Percentiles rank a stretch among this genome's conserved stretches.
Conservation (phyloP, 2,329 filamentous ascomycete genomes). For the Camillea tinctor region DNA sequence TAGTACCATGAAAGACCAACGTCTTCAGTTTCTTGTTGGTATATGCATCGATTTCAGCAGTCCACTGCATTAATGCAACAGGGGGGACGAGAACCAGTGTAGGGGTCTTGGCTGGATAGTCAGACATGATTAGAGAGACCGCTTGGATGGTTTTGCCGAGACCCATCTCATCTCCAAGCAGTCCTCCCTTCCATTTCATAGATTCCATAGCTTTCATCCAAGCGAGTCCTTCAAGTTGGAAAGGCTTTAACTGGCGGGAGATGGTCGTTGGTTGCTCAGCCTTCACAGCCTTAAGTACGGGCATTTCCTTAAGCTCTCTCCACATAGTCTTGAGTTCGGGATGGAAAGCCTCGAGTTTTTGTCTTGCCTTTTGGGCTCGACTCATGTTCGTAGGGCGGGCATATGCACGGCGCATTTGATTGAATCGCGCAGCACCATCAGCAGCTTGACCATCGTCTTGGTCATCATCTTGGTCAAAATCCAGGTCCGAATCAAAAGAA, state of each 20-base stretch:
- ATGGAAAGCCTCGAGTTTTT: conserved; percentile 71
- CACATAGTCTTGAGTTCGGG: conserved; percentile 84
- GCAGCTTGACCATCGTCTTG: background rate
- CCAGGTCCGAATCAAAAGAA: background rate
- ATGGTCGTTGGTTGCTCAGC: conserved; percentile 76
- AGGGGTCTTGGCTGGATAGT: conserved; percentile 80
- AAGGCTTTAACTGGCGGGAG: conserved; percentile 81
- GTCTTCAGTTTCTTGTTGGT: conserved; percentile 89
- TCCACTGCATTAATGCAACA: conserved; percentile 95
- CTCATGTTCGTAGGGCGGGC: background rate
- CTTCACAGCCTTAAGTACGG: conserved; percentile 60
- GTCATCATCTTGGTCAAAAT: background rate
- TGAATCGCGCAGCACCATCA: background rate
- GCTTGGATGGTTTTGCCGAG: conserved; percentile 98
- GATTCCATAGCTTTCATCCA: conserved; percentile 95
- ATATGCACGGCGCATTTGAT: background rate
- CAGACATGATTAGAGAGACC: conserved; percentile 96
- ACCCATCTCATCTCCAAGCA: conserved; percentile 97
- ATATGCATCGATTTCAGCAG: conserved; percentile 73
- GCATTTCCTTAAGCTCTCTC: conserved; percentile 67
- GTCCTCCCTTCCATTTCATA: conserved; percentile 79
- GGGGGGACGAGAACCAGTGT: conserved; percentile 88
- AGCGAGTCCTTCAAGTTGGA: conserved; percentile 87
- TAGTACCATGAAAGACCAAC: conserved; percentile 85
- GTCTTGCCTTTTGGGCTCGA: conserved; percentile 50